Base-by-base conservation (phyloP, 129 eudicot genomes). In the Heracleum sosnowskyi region DNA sequence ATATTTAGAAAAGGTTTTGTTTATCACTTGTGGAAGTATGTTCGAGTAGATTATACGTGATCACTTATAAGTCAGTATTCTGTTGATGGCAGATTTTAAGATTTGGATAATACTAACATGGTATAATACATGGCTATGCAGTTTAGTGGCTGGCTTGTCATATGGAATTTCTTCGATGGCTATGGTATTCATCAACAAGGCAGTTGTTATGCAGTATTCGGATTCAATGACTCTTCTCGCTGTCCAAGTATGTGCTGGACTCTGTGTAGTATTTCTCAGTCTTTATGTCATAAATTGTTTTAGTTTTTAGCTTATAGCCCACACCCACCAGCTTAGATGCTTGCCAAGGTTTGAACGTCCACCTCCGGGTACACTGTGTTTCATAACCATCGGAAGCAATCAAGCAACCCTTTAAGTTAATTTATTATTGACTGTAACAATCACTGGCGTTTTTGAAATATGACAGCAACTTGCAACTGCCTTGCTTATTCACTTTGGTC, bases 121-220 rank as follows among this genome's bases (percentile, higher is more conserved):
- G 57, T 63, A 17, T 40, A 44, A 44, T 44, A 44, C 74, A 3
- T 49, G 16, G 31, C 68, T 42, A 24, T 88, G 85, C 76, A 95
- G 99, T 82, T 90, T 95, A 47, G 72, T 84, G 62, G 94, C 99
- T 68, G 99, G 97, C 68, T 75, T 95, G 62, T 95, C 99, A 28
- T 95, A 95, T 87, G 99, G 99, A 79, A 80, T 80, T 73, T 85
- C 97, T 74, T 95, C 99, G 47, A 95, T 95, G 99, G 99, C 97
- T 62, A 95, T 95, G 99, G 99, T 92, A 71, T 95, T 92, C 76
- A 95, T 95, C 83, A 95, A 92, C 83, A 92, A 95, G 87, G 99
- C 99, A 72, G 87, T 95, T 78, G 69, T 95, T 22, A 91, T 95
- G 96, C 91, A 92, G 82, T 95, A 90, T 89, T 86, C 94, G 6